Conservation (phyloP, 2,329 filamentous ascomycete species). For the Albophoma yamanashiensis region DNA sequence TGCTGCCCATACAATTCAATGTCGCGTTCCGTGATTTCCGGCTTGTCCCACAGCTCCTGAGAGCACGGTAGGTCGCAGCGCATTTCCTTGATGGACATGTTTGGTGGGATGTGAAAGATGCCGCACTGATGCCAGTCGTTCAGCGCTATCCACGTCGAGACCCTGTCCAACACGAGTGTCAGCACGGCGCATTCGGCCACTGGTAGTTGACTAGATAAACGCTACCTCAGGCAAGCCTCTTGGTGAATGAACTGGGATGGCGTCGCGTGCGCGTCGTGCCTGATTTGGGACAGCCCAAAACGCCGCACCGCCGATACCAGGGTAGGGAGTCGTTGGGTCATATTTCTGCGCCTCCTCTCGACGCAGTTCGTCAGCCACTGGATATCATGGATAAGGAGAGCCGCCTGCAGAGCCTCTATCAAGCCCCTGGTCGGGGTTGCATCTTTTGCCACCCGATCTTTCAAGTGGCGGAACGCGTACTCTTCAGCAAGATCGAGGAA, state of each 20-base stretch:
- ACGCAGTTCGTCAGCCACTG: slow-evolving; percentile 10
- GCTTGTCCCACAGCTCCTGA: slow-evolving; percentile 13
- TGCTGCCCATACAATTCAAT: not conserved
- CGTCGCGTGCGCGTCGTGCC: not conserved
- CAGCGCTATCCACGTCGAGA: slow-evolving; percentile 12
- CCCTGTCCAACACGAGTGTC: slow-evolving; percentile 4
- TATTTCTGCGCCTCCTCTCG: slow-evolving; percentile 4
- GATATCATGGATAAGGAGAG: slow-evolving; percentile 10
- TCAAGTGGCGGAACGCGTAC: not conserved
- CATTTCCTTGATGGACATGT: slow-evolving; percentile 12
- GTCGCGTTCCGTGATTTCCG: slow-evolving; percentile 8
- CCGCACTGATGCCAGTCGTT: slow-evolving; percentile 17
- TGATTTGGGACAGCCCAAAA: not conserved
- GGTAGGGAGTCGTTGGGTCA: slow-evolving; percentile 7
- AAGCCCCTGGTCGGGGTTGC: not conserved
- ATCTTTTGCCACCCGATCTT: not conserved
- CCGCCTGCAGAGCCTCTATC: slow-evolving; percentile 13
- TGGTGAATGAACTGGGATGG: not conserved
- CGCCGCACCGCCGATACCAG: slow-evolving; percentile 8
- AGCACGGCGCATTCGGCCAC: not conserved
- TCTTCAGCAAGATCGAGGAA: not conserved
- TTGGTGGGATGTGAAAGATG: slow-evolving; percentile 11
- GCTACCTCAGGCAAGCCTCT: not conserved
- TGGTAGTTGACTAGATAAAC: too few species aligned
- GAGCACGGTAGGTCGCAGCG: slow-evolving; percentile 13